A percentile compares a stretch with the other conserved stretches of the same genome.
Evolutionary conservation across 2,329 filamentous ascomycete genomes (phyloP).

Genomic region (Hymenoscyphus repandus): DNA sequence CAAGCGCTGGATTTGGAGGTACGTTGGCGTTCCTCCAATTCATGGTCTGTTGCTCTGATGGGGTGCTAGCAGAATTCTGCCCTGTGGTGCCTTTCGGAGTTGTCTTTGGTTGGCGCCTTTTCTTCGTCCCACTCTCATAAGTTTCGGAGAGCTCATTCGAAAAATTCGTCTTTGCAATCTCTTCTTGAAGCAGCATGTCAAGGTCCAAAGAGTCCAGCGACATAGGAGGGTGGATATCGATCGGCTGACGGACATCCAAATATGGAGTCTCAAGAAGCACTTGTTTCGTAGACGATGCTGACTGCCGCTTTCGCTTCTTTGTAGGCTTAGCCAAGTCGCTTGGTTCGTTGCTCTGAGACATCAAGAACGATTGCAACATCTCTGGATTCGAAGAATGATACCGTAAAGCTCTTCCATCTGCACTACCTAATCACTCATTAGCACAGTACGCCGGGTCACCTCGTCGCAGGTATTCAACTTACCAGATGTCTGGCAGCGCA

Average conservation of each 20-base stretch:
- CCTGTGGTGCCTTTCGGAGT: no score
- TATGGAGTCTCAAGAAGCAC: slow-evolving; percentile 4
- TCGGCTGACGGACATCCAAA: not conserved
- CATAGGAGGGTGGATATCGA: not conserved
- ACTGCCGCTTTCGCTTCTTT: slow-evolving; percentile 18
- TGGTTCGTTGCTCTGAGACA: slow-evolving; percentile 2
- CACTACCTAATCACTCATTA: slow-evolving; percentile 12
- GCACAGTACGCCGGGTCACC: not conserved
- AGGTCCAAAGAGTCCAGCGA: slow-evolving; percentile 1
- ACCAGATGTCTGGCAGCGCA: slow-evolving; percentile 20
- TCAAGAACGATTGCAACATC: slow-evolving; percentile 11
- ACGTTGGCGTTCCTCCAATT: no score
- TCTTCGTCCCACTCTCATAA: not conserved
- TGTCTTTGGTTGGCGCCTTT: not conserved
- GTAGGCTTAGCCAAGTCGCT: slow-evolving; percentile 6
- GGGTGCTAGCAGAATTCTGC: no score
- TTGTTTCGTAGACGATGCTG: slow-evolving; percentile 2
- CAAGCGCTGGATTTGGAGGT: no score
- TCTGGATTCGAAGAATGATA: slow-evolving; percentile 21
- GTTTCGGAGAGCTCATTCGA: not conserved
- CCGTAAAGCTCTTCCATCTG: slow-evolving; percentile 21
- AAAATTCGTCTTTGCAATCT: not conserved
- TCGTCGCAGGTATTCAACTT: not conserved
- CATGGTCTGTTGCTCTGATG: no score
- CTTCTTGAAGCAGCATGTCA: slow-evolving; percentile 1